Evolutionary conservation across 805 yeast species (phyloP), one percentile per base, ranked within the genome.

Genomic region (Zygotorulaspora danielsina): DNA sequence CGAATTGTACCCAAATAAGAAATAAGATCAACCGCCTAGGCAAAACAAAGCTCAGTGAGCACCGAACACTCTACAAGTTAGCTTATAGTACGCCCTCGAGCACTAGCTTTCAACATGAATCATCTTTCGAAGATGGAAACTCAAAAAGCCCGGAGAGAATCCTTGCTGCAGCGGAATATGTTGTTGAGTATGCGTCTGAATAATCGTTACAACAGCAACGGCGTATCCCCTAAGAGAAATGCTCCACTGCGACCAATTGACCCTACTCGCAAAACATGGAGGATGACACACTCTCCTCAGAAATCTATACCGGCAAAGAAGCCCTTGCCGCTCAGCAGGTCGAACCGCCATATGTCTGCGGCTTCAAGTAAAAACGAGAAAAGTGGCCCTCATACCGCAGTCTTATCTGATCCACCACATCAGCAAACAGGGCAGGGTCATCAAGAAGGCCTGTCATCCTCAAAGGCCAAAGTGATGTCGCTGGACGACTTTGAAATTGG

Each of bases 401-500:
- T 19, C 19, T 30, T 22, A n/a, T 19, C 31, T 17, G 35, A 25
- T 5, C 36, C 39, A 13, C 36, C 35, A 6, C 39, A 34, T 11
- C 10, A 19, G 8, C 34, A 20, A 12, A 6, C 5, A 8, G 11
- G 25, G 6, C 25, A 22, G 6, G 12, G 25, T 13, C 18, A 17
- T 16, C 22, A 12, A 9, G 19, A 25, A 11, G 19, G 25, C 6
- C 12, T 37, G 28, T 34, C 53, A 1, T 25, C 43, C 6, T 17
- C 42, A 15, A 34, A 33, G 15, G 9, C 30, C 4, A 49, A 45
- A 36, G 16, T 38, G 2, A 15, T 55, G 34, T 42, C 51, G 15
- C 45, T 55, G 36, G 49, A 51, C 19, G 93, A 85, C 55, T 90
- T 90, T 63, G 96, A 88, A 50, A 73, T 90, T 30, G 97, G 97